Evolutionary conservation across 495 filamentous ascomycete genomes (phyloP).

Genomic region (Astrothelium macrocarpum): DNA sequence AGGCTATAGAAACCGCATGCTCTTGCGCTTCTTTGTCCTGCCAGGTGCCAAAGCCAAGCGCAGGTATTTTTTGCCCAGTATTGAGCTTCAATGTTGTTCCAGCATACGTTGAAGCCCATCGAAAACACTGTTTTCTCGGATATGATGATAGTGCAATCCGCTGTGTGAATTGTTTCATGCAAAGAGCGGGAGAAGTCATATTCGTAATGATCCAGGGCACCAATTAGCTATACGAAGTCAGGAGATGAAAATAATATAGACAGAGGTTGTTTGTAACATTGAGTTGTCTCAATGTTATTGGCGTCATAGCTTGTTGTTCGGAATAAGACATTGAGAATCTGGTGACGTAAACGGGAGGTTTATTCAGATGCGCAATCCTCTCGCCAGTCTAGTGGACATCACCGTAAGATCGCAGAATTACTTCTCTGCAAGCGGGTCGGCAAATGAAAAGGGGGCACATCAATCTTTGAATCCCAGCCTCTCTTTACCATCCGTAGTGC

Average conservation of each 20-base stretch:
- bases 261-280: background rate
- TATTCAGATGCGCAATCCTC: background rate
- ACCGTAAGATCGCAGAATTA: background rate
- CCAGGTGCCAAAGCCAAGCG: conserved; percentile 46
- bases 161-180: background rate
- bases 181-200: background rate
- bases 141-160: background rate
- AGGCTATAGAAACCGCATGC: conserved; percentile 21
- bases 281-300: background rate
- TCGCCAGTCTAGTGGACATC: background rate
- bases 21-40: conserved; percentile 31
- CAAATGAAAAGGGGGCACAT: background rate
- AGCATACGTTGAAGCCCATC: background rate
- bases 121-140: background rate
- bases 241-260: background rate
- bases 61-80: conserved; percentile 36
- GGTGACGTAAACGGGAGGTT: background rate
- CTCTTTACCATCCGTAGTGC: too few relatives aligned
- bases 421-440: background rate
- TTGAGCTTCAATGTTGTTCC: conserved; percentile 23
- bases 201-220: too few relatives aligned
- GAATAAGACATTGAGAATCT: background rate
- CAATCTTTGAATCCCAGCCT: too few relatives aligned
- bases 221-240: background rate
- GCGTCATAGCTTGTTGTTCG: background rate